Percentiles rank a stretch among this genome's conserved stretches.
phyloP scores from a whole-genome alignment of 164 flowering plant genomes.

The Annona cherimola region DNA sequence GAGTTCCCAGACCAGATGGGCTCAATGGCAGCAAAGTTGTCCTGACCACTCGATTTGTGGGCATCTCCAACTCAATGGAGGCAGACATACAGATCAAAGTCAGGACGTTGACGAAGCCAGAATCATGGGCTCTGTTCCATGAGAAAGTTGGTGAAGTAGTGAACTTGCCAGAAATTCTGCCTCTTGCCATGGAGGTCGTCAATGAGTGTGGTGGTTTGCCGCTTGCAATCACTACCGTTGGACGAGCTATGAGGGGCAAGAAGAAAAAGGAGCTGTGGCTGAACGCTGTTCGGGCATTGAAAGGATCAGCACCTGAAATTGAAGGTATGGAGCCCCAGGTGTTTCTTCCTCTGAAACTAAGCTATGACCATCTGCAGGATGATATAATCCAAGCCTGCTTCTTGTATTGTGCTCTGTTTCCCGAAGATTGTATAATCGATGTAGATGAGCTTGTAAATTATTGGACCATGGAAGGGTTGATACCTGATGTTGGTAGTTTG shows the following conservation, averaged over 20 bases:
- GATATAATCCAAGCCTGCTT: not conserved
- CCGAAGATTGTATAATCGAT: not conserved
- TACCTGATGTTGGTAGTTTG: not conserved
- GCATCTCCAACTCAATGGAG: not conserved
- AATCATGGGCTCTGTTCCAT: slow-evolving; percentile 4
- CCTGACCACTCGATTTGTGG: not conserved
- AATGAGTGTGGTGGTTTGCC: slow-evolving; percentile 6
- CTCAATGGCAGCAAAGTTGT: not conserved
- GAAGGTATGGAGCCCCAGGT: not conserved
- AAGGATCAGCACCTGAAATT: not conserved
- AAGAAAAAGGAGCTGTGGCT: not conserved
- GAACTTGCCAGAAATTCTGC: not conserved
- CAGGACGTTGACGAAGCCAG: not conserved
- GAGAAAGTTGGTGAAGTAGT: slow-evolving; percentile 1
- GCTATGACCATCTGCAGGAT: not conserved
- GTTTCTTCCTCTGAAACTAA: not conserved
- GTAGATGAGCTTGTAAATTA: not conserved
- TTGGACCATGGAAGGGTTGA: slow-evolving; percentile 8
- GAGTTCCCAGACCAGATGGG: not conserved
- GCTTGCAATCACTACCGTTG: not conserved
- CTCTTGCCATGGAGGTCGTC: not conserved
- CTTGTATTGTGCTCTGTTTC: slow-evolving; percentile 4
- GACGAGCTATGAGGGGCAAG: slow-evolving; percentile 2
- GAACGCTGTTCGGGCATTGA: not conserved
- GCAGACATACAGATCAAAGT: not conserved